A percentile compares a stretch with the other conserved stretches of the same genome.
phyloP scores from a whole-genome alignment of 2,329 filamentous ascomycete genomes.

The Paramyrothecium sp. region DNA sequence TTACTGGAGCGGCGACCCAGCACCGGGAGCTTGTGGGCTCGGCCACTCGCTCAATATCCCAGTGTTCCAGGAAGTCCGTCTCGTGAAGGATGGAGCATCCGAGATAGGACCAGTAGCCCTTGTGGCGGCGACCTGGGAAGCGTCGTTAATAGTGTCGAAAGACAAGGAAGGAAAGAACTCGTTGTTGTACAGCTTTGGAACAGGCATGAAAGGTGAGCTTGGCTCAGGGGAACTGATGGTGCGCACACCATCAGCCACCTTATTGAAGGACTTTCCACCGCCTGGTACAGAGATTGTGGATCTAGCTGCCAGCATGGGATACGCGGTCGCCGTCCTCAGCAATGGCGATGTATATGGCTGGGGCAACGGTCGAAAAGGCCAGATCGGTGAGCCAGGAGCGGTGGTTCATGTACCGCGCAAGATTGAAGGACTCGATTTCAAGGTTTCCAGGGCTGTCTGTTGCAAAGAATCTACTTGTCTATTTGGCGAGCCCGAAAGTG shows the following conservation, averaged over 20 bases:
- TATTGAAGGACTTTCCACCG: conserved; percentile 65
- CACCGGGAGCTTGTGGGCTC: conserved; percentile 54
- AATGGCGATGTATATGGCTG: conserved; percentile 83
- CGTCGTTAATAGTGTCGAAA: conserved; percentile 59
- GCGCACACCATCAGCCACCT: conserved; percentile 43
- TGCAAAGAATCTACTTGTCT: conserved; percentile 85
- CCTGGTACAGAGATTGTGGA: conserved; percentile 55
- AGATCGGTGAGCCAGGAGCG: conserved; percentile 63
- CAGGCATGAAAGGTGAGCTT: conserved; percentile 69
- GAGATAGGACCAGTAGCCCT: conserved; percentile 30
- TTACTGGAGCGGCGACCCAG: conserved; percentile 63
- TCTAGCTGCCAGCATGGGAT: conserved; percentile 73
- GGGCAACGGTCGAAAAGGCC: conserved; percentile 84
- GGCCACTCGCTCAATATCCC: conserved; percentile 24
- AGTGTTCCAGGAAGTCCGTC: conserved; percentile 37
- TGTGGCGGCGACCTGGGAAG: conserved; percentile 77
- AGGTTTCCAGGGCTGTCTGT: conserved; percentile 67
- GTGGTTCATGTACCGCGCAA: conserved; percentile 59
- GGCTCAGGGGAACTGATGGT: conserved; percentile 58
- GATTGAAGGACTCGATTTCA: conserved; percentile 59
- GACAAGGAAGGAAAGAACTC: conserved; percentile 42
- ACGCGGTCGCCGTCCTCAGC: conserved; percentile 70
- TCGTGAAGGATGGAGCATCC: conserved; percentile 26
- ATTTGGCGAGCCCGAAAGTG: conserved; percentile 52
- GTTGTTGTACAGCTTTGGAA: conserved; percentile 62